phyloP scores from a whole-genome alignment of 495 filamentous ascomycete species.

The Daldinia loculata region DNA sequence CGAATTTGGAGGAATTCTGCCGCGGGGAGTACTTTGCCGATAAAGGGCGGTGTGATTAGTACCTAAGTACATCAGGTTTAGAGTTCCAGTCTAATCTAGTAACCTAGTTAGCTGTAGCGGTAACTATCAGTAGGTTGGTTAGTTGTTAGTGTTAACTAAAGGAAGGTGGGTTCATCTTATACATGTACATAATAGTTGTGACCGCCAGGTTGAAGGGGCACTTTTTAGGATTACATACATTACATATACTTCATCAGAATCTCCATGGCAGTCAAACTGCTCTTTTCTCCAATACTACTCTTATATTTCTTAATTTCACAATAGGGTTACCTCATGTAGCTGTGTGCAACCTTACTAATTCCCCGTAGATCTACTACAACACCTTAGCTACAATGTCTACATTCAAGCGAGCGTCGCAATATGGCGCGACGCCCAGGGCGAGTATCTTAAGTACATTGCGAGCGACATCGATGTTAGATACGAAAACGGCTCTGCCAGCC shows the following conservation, averaged over 20 bases:
- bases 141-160: neutral
- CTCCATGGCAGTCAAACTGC: neutral
- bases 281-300: neutral
- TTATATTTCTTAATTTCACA: slow-evolving; percentile 4
- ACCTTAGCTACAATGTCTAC: slow-evolving; percentile 61
- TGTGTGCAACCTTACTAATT: slow-evolving; percentile 10
- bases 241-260: neutral
- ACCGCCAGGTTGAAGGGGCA: neutral
- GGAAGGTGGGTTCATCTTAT: slow-evolving; percentile 1
- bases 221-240: neutral
- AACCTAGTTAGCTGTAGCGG: no score
- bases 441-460: slow-evolving; percentile 78
- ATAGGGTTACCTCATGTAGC: slow-evolving; percentile 10
- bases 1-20: slow-evolving; percentile 31
- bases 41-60: slow-evolving; percentile 25
- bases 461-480: slow-evolving; percentile 76
- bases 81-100: no score
- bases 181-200: slow-evolving; percentile 7
- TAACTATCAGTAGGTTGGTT: neutral
- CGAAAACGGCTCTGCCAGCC: slow-evolving; percentile 79
- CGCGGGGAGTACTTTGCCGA: slow-evolving; percentile 25
- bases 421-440: slow-evolving; percentile 52
- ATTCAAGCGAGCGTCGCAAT: slow-evolving; percentile 67
- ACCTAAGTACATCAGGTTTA: neutral
- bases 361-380: slow-evolving; percentile 9